Percentiles rank a stretch among this genome's conserved stretches.
phyloP scores from a whole-genome alignment of 73 alveolate species.

The Paramecium octaurelia region DNA sequence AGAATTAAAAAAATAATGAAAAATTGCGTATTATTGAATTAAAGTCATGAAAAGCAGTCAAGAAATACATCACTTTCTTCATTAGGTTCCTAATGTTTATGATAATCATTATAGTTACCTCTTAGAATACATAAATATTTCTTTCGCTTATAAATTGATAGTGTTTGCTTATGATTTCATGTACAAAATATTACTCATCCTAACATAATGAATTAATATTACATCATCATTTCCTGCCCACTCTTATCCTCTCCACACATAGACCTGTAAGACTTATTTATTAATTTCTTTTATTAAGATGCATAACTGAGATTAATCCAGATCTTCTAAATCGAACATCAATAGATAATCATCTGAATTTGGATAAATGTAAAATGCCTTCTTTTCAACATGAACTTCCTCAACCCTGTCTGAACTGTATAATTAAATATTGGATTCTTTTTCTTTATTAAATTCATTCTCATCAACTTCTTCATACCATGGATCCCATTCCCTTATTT shows the following conservation, averaged over 20 bases:
- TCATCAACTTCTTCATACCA: constrained; percentile 71
- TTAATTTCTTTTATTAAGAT: not conserved
- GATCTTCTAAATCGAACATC: constrained; percentile 23
- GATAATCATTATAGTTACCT: not conserved
- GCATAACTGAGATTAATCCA: not conserved
- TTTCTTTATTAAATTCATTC: constrained; percentile 18
- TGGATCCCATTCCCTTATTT: constrained; percentile 67
- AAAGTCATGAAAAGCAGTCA: constrained; percentile 33
- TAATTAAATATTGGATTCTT: not conserved
- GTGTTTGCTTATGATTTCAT: not conserved
- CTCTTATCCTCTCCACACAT: constrained; percentile 20
- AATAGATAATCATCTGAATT: not conserved
- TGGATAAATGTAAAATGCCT: not conserved
- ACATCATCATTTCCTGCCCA: constrained; percentile 44
- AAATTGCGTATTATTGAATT: not conserved
- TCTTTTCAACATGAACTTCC: not conserved
- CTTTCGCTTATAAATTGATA: not conserved
- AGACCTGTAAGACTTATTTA: not conserved
- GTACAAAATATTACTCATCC: not conserved
- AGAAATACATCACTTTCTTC: constrained; percentile 18
- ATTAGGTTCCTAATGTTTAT: constrained; percentile 2
- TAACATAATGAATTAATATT: not conserved
- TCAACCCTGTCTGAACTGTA: not conserved
- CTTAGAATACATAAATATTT: not conserved
- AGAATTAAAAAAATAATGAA: not conserved